A percentile compares a stretch with the other conserved stretches of the same genome.
These are phyloP conservation scores for Populus hybrid DNA, from an alignment of 441 rosid genomes.

Conservation along the genomic window DNA sequence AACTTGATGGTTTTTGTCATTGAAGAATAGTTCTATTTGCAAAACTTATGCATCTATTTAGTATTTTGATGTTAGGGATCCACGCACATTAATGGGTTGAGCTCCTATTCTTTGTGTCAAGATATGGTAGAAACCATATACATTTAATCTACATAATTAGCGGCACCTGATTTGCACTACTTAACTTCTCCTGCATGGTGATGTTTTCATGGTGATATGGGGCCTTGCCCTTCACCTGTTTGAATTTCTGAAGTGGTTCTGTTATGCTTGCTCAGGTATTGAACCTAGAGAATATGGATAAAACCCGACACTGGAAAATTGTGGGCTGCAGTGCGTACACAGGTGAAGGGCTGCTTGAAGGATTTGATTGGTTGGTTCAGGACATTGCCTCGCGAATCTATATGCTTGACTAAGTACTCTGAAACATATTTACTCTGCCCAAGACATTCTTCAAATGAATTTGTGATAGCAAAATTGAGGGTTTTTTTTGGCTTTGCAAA, in stretches of 20 bases:
- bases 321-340: conserved; percentile 90
- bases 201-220: background rate
- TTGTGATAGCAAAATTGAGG: background rate
- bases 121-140: background rate
- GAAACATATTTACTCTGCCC: background rate
- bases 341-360: conserved; percentile 81
- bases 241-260: background rate
- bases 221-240: background rate
- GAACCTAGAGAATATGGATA: conserved; percentile 80
- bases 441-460: background rate
- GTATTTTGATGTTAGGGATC: background rate
- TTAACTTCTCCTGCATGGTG: background rate
- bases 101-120: background rate
- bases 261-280: conserved; percentile 42
- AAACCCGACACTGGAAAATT: conserved; percentile 81
- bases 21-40: background rate
- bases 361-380: conserved; percentile 94
- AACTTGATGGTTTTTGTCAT: background rate
- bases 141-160: background rate
- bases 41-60: background rate
- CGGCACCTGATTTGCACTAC: too few relatives aligned
- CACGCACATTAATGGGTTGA: background rate
- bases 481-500: background rate
- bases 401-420: conserved; percentile 49
- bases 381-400: conserved; percentile 89